A percentile compares a stretch with the other conserved stretches of the same genome.
These are phyloP conservation scores for Gliomastix tumulicola DNA, from an alignment of 2,329 filamentous ascomycete species.

Conservation along the genomic window DNA sequence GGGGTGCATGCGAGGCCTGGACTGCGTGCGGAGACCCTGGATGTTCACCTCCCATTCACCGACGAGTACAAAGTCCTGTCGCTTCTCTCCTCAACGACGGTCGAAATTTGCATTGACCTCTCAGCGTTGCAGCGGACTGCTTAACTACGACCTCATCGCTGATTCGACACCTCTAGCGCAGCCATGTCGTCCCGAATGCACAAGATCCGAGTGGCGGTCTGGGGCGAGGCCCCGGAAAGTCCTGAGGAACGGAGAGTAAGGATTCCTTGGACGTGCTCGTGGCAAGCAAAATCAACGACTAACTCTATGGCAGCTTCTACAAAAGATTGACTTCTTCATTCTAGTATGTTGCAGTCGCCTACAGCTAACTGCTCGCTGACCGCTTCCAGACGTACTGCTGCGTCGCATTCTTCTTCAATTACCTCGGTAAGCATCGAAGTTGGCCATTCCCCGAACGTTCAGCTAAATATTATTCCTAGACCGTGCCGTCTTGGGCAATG, in stretches of 20 bases:
- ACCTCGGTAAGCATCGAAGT: slow-evolving; percentile 9
- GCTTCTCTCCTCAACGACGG: no score
- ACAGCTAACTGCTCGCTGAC: no score
- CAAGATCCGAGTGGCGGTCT: slow-evolving; percentile 8
- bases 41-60: no score
- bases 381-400: slow-evolving; percentile 8
- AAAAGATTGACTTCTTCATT: slow-evolving; percentile 6
- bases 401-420: slow-evolving; percentile 10
- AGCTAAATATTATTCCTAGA: slow-evolving; percentile 2
- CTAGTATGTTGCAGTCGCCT: no score
- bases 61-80: no score
- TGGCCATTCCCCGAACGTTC: slow-evolving; percentile 5
- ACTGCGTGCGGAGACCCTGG: no score
- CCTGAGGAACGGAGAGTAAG: slow-evolving; percentile 5
- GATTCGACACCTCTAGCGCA: neutral
- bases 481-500: slow-evolving; percentile 20
- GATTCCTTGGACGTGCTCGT: no score
- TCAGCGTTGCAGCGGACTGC: no score
- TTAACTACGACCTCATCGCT: no score
- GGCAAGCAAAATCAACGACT: no score
- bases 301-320: neutral
- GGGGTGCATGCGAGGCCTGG: no score
- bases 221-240: slow-evolving; percentile 8
- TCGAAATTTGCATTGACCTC: no score
- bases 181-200: slow-evolving; percentile 5